Percentiles rank a stretch among this genome's conserved stretches.
Evolutionary conservation across 2,329 filamentous ascomycete species (phyloP).

Genomic region (Xylaria hypoxylon): DNA sequence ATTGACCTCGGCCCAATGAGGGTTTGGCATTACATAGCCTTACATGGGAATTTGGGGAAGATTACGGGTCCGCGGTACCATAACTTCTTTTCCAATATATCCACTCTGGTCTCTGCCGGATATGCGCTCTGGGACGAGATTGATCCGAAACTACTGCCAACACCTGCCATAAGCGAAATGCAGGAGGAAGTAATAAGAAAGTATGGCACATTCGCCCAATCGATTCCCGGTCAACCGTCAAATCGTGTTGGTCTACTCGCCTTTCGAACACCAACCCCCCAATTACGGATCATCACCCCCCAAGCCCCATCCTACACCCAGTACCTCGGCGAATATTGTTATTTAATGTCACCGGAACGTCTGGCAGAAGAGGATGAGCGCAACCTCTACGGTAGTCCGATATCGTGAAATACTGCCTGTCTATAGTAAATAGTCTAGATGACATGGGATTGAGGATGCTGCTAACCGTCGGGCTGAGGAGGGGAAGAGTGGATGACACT

Average conservation of each 20-base stretch:
- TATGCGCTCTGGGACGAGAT: slow-evolving; percentile 24
- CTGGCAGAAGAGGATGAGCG: neutral
- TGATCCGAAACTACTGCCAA: neutral
- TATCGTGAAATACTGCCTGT: neutral
- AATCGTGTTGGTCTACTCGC: too few species aligned
- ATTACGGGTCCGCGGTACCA: neutral
- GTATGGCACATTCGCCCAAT: neutral
- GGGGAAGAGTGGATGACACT: neutral
- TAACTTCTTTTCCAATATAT: neutral
- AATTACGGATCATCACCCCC: too few species aligned
- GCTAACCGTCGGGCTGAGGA: neutral
- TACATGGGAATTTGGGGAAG: neutral
- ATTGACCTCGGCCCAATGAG: slow-evolving; percentile 7
- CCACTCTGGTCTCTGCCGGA: neutral
- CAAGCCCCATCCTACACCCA: too few species aligned
- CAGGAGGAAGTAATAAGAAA: neutral
- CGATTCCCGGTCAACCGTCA: too few species aligned
- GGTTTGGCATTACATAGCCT: slow-evolving; percentile 4
- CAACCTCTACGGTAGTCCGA: neutral
- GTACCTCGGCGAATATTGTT: neutral
- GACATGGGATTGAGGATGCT: neutral
- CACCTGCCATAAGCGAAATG: neutral
- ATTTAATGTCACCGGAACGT: neutral
- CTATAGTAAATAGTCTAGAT: neutral
- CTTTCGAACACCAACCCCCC: too few species aligned